These are phyloP conservation scores for Umbilicus rupestris DNA, from an alignment of 164 flowering plant genomes.

Conservation along the genomic window DNA sequence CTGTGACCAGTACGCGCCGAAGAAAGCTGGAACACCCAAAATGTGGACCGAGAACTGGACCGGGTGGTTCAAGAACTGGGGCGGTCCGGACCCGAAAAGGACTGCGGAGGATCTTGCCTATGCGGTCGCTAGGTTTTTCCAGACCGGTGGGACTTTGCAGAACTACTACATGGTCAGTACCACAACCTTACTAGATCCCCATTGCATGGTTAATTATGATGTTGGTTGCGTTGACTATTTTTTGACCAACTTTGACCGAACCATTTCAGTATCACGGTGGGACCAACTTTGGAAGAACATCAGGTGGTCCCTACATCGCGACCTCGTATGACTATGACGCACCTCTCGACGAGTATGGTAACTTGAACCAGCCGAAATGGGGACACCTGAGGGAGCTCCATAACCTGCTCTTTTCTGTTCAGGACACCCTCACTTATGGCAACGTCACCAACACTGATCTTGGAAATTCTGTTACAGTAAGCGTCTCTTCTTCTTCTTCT, in stretches of 20 bases:
- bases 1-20: constrained; percentile 35
- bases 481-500: background rate
- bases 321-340: constrained; percentile 52
- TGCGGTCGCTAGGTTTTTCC: constrained; percentile 54
- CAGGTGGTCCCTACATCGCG: constrained; percentile 52
- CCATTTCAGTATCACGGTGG: constrained; percentile 36
- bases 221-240: background rate
- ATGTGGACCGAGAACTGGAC: constrained; percentile 54
- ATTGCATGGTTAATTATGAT: background rate
- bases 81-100: constrained; percentile 36
- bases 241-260: background rate
- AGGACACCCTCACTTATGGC: constrained; percentile 33
- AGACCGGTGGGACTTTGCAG: constrained; percentile 47
- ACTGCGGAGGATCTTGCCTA: constrained; percentile 65
- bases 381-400: constrained; percentile 54
- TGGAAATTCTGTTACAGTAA: constrained; percentile 22
- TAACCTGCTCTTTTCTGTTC: constrained; percentile 21
- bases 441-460: constrained; percentile 11
- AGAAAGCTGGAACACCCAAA: constrained; percentile 32
- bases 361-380: constrained; percentile 43
- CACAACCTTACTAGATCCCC: background rate
- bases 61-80: constrained; percentile 61
- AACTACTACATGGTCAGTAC: constrained; percentile 60
- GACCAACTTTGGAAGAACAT: constrained; percentile 47
- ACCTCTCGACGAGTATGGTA: constrained; percentile 47